Evolutionary conservation across 352 stramenopile genomes (phyloP), one percentile per base, ranked within the genome.

Genomic region (Saprolegnia parasitica): DNA sequence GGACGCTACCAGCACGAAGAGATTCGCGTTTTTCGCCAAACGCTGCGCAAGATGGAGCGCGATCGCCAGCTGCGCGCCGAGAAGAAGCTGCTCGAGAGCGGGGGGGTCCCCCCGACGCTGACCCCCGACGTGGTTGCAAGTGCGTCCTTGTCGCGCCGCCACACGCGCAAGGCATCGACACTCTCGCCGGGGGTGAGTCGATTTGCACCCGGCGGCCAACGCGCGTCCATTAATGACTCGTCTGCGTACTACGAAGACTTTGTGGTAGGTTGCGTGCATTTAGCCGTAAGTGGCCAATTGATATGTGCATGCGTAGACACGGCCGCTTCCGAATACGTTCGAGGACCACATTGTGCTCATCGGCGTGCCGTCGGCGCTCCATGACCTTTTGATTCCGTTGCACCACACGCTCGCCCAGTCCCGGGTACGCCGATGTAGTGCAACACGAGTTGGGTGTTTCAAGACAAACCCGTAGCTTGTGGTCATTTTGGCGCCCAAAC

Each of bases 1-100:
- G 71, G 79, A 26, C 75, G 86, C 58, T 90, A 90, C 66, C 81
- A 82, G 5, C 80, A 78, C 0, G 85, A 93, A 26, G 83, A 91
- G 56, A 81, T 93, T 24, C 68, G 90, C 15, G 88, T 80, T 24
- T 93, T 90, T 52, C 83, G 85, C 5, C 90, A 93, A 72, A 88
- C 76, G 26, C 73, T 82, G 10, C 80, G 83, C 18, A 89, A 89
- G 66, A 83, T 74, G 4, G 86, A 82, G n/a, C 75, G 77, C 0
- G 56, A 67, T 1, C 49, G 76, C 3, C 52, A 60, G 20, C 9
- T 60, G 13, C 24, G 52, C 24, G 52, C 52, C 11, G 52, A 60
- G 20, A 60, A 60, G 35, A 60, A 60, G 20, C 52, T 60, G 11
- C 35, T 60, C 24, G 52, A 60, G 52, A 35, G 11, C 3, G 35